These are phyloP conservation scores for Paramecium sonneborni DNA, from an alignment of 73 alveolate genomes.

Conservation along the genomic window DNA sequence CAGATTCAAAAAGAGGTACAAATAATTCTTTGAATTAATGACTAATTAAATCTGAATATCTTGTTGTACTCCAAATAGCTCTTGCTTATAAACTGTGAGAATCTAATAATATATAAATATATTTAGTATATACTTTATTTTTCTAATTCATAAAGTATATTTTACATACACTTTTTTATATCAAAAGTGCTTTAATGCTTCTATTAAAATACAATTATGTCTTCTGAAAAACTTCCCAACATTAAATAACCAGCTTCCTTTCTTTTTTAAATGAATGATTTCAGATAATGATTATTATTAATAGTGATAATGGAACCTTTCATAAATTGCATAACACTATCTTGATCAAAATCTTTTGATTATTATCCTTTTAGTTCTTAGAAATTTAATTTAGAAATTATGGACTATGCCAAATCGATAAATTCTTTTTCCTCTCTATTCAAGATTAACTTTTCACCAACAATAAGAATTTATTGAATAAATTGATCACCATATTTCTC, in stretches of 20 bases:
- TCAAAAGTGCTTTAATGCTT: slow-evolving; percentile 61
- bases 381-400: background rate
- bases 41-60: slow-evolving; percentile 61
- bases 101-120: background rate
- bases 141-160: slow-evolving; percentile 47
- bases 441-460: slow-evolving; percentile 62
- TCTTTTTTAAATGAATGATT: slow-evolving; percentile 55
- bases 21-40: slow-evolving; percentile 49
- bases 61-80: slow-evolving; percentile 60
- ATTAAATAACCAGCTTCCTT: slow-evolving; percentile 59
- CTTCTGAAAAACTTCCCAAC: slow-evolving; percentile 66
- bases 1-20: slow-evolving; percentile 62
- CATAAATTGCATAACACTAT: slow-evolving; percentile 54
- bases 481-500: slow-evolving; percentile 64
- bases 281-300: background rate
- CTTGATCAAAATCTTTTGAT: slow-evolving; percentile 51
- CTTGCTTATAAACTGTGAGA: slow-evolving; percentile 47
- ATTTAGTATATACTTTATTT: background rate
- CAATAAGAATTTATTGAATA: slow-evolving; percentile 45
- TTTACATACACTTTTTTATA: slow-evolving; percentile 47
- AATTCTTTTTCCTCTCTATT: slow-evolving; percentile 53
- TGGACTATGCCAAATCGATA: background rate
- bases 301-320: slow-evolving; percentile 48
- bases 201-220: slow-evolving; percentile 55
- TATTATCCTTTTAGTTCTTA: slow-evolving; percentile 44